Base-by-base conservation (phyloP, 2,329 filamentous ascomycete species). In the Coniochaeta sp. region DNA sequence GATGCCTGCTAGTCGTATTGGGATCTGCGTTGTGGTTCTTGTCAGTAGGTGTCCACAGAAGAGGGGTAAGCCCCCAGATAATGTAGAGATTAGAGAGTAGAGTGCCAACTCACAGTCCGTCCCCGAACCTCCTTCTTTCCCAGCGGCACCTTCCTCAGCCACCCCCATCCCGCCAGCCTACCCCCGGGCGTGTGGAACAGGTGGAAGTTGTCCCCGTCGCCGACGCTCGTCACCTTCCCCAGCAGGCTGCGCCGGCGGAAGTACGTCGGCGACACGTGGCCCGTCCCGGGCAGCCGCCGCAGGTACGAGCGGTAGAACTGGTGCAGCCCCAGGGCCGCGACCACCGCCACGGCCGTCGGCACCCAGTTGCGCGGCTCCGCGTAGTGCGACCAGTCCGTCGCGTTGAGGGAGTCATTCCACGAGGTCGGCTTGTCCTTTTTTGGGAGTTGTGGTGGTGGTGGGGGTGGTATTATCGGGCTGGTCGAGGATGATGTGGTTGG, bases 121-220 rank as follows among this genome's bases (percentile, higher is more conserved):
- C 88, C 86, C 70, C 84, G 90, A 63, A 96, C 75, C 32, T 86
- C 83, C 61, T 87, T 84, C 70, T 82, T 88, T 60, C 81, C 84
- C 14, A 77, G 80, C 1, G 92, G 93, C 7, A 96, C 81, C 61
- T 76, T 87, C 68, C 91, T 88, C 64, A 95, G 70, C 91, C 91
- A 96, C n/a, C 89, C 92, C 95, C 95, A 99, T 58, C 95, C 95
- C 12, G 89, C 82, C 58, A 93, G 74, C 65, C 87, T 82, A 12
- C 95, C 95, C n/a, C 93, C 93, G 0, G 95, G 95, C 0, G 92
- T 98, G 73, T 99, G 95, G 72, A 89, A 99, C 55, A 99, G 73
- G 66, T 95, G 89, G 73, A 99, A 97, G 71, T 93, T 93, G 74
- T 99, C 95, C 4, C 92, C 96, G 80, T 99, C 95, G 47, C 96